Base-by-base conservation (phyloP, 164 flowering plant species). In the Taxillus chinensis region DNA sequence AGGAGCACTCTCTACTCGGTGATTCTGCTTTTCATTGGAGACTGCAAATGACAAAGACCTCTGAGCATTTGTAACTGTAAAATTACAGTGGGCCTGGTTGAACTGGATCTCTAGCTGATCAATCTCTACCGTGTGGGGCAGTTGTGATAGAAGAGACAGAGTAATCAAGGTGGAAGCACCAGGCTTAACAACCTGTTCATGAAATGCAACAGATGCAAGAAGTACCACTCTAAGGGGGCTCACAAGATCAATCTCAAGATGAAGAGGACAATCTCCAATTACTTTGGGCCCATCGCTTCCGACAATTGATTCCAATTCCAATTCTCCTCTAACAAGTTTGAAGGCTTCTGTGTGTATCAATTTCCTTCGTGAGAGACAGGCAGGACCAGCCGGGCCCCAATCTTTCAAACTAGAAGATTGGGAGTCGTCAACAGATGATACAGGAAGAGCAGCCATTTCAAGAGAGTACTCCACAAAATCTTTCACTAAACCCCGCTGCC, bases 371-470 rank as follows among this genome's bases (percentile, higher is more conserved):
- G 67, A 48, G 17, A 78, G 68, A 82, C 68, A 78, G 52, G 95
- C 77, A 62, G 85, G 83, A 70, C 95, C 96, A 46, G 84, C 87
- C 37, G 95, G 97, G 45, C 86, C 84, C 78, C 79, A 79, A 55
- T 82, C 84, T 70, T 75, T 80, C 13, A 39, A 51, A 58, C 72
- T 59, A n/a, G 55, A 67, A 54, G 73, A 61, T 46, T 60, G 71
- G 8, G 48, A 50, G 48, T 41, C 68, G 59, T 42, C 59, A 61
- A 50, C 71, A 70, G 79, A 77, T 62, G 77, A 65, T 54, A 84
- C 74, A 3, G 99, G 99, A 75, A 95, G 50, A 7, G 99, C 87
- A 78, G 99, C 95, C 96, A 95, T 89, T 79, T 95, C 96, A 73
- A 95, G 90, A 60, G 99, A 95, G 68, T 82, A 85, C 75, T 91